phyloP scores from a whole-genome alignment of 2,329 filamentous ascomycete genomes.

The Camillea tinctor region DNA sequence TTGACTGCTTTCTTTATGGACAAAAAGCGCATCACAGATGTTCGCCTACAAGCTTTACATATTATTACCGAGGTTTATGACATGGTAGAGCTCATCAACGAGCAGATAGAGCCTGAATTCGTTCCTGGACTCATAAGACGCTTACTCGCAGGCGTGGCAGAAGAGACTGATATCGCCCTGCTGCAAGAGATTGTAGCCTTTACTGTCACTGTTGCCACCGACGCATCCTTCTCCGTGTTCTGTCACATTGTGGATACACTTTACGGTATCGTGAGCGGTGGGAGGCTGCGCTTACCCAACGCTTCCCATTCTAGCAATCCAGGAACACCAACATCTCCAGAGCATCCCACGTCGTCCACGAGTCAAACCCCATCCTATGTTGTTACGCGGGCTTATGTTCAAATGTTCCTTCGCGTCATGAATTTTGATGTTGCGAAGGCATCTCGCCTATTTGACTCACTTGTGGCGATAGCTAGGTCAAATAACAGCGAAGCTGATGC shows the following conservation, averaged over 20 bases:
- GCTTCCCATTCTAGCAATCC: conserved; percentile 28
- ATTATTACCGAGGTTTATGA: conserved; percentile 59
- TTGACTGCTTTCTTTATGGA: conserved; percentile 64
- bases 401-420: conserved; percentile 74
- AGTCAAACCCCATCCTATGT: conserved; percentile 64
- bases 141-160: conserved; percentile 59
- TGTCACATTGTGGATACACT: conserved; percentile 55
- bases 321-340: conserved; percentile 17
- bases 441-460: conserved; percentile 57
- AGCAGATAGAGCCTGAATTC: conserved; percentile 56
- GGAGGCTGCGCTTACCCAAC: conserved; percentile 45
- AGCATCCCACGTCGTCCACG: conserved; percentile 27
- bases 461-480: conserved; percentile 63
- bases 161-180: conserved; percentile 64
- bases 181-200: conserved; percentile 64
- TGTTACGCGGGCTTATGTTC: conserved; percentile 68
- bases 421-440: conserved; percentile 65
- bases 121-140: conserved; percentile 59
- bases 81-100: conserved; percentile 57
- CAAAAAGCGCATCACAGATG: conserved; percentile 56
- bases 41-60: conserved; percentile 62
- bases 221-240: conserved; percentile 59
- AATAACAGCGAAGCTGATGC: conserved; percentile 64
- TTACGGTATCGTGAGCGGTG: conserved; percentile 47
- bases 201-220: conserved; percentile 62